These are phyloP conservation scores for Diplocarpon mali DNA, from an alignment of 2,329 filamentous ascomycete genomes.

Conservation along the genomic window DNA sequence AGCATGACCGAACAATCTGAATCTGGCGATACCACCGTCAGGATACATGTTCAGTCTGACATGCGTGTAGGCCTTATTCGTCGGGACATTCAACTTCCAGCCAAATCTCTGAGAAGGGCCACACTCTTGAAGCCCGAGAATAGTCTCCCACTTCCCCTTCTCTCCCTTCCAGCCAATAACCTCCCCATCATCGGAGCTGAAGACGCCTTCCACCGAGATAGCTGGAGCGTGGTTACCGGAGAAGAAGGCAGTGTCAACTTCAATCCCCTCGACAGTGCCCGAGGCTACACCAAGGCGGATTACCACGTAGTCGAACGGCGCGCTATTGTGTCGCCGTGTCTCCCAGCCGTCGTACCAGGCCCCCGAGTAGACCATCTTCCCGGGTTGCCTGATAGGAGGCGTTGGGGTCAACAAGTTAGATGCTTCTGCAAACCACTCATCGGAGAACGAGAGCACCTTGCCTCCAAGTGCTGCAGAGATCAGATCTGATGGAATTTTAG, in stretches of 20 bases:
- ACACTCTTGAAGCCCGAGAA: conserved; percentile 59
- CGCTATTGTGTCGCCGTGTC: conserved; percentile 53
- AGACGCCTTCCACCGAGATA: conserved; percentile 67
- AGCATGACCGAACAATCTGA: conserved; percentile 65
- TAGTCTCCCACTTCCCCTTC: conserved; percentile 58
- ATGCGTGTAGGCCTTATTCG: conserved; percentile 63
- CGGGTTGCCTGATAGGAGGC: conserved; percentile 48
- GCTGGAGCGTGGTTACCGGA: conserved; percentile 72
- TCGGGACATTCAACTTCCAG: conserved; percentile 53
- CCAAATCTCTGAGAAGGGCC: conserved; percentile 63
- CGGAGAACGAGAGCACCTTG: conserved; percentile 52
- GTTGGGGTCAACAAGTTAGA: conserved; percentile 53
- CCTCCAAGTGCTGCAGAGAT: conserved; percentile 50
- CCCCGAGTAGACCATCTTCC: conserved; percentile 58
- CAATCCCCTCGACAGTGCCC: conserved; percentile 61
- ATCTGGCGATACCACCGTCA: conserved; percentile 73
- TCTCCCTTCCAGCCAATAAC: conserved; percentile 50
- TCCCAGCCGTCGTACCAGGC: conserved; percentile 66
- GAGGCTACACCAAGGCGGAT: conserved; percentile 58
- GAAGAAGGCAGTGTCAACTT: conserved; percentile 75
- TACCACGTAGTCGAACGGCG: conserved; percentile 56
- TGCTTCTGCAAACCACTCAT: conserved; percentile 60
- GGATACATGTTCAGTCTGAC: conserved; percentile 77
- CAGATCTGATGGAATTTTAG: conserved; percentile 37
- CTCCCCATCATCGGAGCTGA: conserved; percentile 53